phyloP scores from a whole-genome alignment of 129 eudicot genomes.

The Oenanthe sinensis region DNA sequence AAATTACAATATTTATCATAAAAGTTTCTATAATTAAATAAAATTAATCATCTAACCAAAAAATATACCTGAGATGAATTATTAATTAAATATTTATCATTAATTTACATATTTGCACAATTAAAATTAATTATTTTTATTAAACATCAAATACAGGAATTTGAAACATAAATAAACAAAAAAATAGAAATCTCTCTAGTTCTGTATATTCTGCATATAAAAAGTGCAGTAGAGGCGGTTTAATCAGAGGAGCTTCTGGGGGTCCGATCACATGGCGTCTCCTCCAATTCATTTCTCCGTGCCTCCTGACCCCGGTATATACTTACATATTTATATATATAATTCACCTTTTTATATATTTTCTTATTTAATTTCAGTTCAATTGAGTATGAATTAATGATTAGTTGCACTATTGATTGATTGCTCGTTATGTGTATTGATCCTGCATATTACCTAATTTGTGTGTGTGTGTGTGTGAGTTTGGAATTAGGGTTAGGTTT shows the following conservation, averaged over 20 bases:
- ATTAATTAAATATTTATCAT: too few relatives aligned
- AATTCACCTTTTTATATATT: neutral
- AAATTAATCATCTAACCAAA: too few relatives aligned
- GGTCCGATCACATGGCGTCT: conserved; percentile 55
- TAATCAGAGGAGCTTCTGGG: neutral
- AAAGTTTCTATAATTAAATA: too few relatives aligned
- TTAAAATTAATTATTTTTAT: too few relatives aligned
- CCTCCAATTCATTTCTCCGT: conserved; percentile 35
- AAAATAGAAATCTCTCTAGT: too few relatives aligned
- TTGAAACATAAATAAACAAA: too few relatives aligned
- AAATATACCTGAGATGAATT: too few relatives aligned
- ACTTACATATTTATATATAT: neutral
- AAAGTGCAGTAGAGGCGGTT: neutral
- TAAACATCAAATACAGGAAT: too few relatives aligned
- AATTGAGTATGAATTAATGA: neutral
- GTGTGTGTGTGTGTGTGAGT: neutral
- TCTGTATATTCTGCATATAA: too few relatives aligned
- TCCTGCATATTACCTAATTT: neutral
- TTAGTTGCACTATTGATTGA: neutral
- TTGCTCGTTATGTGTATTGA: neutral
- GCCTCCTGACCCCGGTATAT: conserved; percentile 57
- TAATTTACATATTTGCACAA: too few relatives aligned
- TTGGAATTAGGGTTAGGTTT: neutral
- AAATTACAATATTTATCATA: too few relatives aligned
- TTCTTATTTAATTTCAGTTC: neutral